Evolutionary conservation across 2,329 filamentous ascomycete genomes (phyloP).

Genomic region (Claviceps monticola): DNA sequence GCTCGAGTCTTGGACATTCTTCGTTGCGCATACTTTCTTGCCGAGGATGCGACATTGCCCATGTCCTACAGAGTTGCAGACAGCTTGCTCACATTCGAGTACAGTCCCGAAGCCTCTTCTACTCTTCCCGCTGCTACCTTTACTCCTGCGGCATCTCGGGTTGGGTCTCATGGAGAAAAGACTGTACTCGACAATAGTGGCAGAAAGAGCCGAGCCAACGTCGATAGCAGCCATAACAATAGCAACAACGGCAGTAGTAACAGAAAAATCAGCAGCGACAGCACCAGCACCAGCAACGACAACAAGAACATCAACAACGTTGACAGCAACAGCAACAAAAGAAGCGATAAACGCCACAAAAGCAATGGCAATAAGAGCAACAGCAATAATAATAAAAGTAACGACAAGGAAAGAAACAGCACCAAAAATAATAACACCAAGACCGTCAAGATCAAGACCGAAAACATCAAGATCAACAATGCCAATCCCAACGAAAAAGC

Average conservation of each 20-base stretch:
- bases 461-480: background rate
- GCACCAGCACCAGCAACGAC: too few relatives aligned
- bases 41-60: slow-evolving; percentile 26
- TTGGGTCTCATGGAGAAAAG: background rate
- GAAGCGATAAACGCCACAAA: background rate
- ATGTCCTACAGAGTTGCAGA: slow-evolving; percentile 18
- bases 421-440: background rate
- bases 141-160: background rate
- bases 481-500: too few relatives aligned
- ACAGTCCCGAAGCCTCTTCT: slow-evolving; percentile 9
- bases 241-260: background rate
- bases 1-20: slow-evolving; percentile 36
- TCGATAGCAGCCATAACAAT: background rate
- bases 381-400: background rate
- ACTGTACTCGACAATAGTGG: background rate
- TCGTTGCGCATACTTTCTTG: slow-evolving; percentile 33
- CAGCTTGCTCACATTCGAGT: slow-evolving; percentile 20
- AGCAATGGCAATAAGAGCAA: background rate
- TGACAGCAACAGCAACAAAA: background rate
- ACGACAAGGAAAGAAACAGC: background rate
- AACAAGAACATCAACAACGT: too few relatives aligned
- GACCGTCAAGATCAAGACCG: background rate
- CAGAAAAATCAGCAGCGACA: background rate
- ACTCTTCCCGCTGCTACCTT: background rate
- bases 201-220: background rate